These are phyloP conservation scores for Backusella westeae DNA, from an alignment of 192 early-diverging fungal species.

Conservation along the genomic window DNA sequence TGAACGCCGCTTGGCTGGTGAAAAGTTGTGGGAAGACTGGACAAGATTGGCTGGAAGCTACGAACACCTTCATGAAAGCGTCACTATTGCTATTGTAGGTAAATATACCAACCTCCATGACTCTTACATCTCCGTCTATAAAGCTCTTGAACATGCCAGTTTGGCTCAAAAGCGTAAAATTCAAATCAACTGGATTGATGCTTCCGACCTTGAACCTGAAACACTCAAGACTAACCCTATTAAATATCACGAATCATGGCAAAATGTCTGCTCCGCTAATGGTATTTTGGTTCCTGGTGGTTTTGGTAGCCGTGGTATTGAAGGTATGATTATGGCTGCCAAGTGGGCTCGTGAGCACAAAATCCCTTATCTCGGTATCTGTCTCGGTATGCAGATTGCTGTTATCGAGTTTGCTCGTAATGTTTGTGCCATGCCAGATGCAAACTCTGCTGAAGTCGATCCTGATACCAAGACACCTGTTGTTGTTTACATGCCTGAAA, in stretches of 20 bases:
- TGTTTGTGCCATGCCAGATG: conserved; percentile 76
- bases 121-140: conserved; percentile 96
- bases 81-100: conserved; percentile 91
- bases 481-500: conserved; percentile 99
- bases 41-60: conserved; percentile 51
- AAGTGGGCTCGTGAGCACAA: conserved; percentile 98
- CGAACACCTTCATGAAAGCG: conserved; percentile 75
- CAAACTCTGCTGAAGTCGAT: conserved; percentile 86
- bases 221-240: conserved; percentile 76
- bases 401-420: conserved; percentile 97
- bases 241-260: conserved; percentile 97
- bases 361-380: conserved; percentile 97
- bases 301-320: conserved; percentile 94
- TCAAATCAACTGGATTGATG: conserved; percentile 91
- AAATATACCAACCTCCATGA: conserved; percentile 98
- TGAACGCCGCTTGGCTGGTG: conserved; percentile 54
- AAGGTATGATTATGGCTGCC: conserved; percentile 92
- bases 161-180: conserved; percentile 86
- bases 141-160: conserved; percentile 93
- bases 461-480: conserved; percentile 68
- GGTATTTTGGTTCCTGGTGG: conserved; percentile 98
- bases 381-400: conserved; percentile 95
- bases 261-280: conserved; percentile 78
- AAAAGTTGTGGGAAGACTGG: conserved; percentile 82
- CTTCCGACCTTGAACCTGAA: conserved; percentile 81